Base-by-base conservation (phyloP, 192 early-diverging fungal genomes). In the Backusella sp. region DNA sequence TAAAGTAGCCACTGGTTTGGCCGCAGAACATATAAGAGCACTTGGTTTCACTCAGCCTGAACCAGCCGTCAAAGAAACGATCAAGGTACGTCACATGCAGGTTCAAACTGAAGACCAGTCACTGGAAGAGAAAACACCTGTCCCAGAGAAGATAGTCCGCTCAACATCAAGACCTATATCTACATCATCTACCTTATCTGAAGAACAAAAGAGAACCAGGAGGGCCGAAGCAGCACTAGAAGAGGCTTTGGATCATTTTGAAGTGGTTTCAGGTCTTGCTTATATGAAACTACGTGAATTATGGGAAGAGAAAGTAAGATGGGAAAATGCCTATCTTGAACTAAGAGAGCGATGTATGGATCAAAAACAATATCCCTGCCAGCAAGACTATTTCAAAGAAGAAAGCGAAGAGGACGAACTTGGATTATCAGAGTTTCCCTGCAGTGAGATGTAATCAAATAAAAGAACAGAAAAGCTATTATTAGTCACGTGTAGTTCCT, bases 281-380 rank as follows among this genome's bases (percentile, higher is more conserved):
- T 88, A 86, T 74, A 86, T 84, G 74, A 86, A 86, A 66, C 76
- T 88, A 34, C 80, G 85, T 65, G 87, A 86, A 66, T 79, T 88
- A 72, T 80, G 82, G 82, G 82, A 83, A 35, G 82, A 83, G 52
- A 83, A 80, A 30, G 59, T 74, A 35, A 73, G 77, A 36, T 78
- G 80, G 77, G 80, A 82, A 69, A 75, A 72, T 46, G 77, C 76
- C 26, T 82, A 74, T 34, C 52, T 78, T n/a, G 77, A 75, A 28
- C 73, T 82, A 30, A 72, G 72, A 66, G 75, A 74, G 11, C 49
- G 75, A 35, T 65, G 73, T 35, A 46, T 77, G 66, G 76, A 72
- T 8, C 68, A 69, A 69, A 69, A 69, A 69, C 34, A 69, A n/a
- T 69, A 39, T 23, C 21, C 68, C 35, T 69, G 7, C 12, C 68